Base-by-base conservation (phyloP, 345 rosid genomes). In the Capsella bursapastoris region DNA sequence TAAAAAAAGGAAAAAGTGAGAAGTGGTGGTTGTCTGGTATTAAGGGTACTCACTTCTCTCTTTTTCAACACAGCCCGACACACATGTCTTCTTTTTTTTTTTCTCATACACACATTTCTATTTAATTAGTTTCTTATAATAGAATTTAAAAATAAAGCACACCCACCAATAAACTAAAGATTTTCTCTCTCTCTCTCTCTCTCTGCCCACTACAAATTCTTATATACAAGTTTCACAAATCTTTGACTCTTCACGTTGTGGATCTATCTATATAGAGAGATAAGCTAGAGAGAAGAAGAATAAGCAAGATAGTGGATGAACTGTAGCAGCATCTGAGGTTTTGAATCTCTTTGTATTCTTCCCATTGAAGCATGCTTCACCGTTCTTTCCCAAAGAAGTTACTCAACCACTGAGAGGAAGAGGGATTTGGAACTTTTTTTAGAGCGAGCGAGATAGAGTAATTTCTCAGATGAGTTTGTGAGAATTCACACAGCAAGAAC, bases 21-120 rank as follows among this genome's bases (percentile, higher is more conserved):
- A 72, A 71, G 72, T 78, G 77, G 81, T 78, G 69, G 80, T 71
- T 78, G 81, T 78, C 81, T 78, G 81, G 81, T 78, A 78, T 78
- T 60, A 78, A 72, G 81, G 77, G 81, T 78, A 58, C 81, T 78
- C 77, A 78, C 81, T 58, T 71, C 64, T 58, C 76, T 78, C 81
- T 58, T 78, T 78, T 71, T 78, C 81, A 78, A 78, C 81, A 59
- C 73, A 78, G 41, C 81, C 81, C 81, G 77, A 78, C 77, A 78
- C 81, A 78, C 77, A 65, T 78, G 81, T 78, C 81, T 65, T 78
- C 69, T 78, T 71, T 58, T 67, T 58, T 67, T 40, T 77, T 70
- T 77, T 70, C 25, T 47, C 66, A 55, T 64, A 64, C 72, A 75
- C 74, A 60, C 68, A 68, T 68, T 60, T 68, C 69, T 32, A 68